Evolutionary conservation across 306 rosid genomes (phyloP).

Genomic region (Cucurbita argyrosperma): DNA sequence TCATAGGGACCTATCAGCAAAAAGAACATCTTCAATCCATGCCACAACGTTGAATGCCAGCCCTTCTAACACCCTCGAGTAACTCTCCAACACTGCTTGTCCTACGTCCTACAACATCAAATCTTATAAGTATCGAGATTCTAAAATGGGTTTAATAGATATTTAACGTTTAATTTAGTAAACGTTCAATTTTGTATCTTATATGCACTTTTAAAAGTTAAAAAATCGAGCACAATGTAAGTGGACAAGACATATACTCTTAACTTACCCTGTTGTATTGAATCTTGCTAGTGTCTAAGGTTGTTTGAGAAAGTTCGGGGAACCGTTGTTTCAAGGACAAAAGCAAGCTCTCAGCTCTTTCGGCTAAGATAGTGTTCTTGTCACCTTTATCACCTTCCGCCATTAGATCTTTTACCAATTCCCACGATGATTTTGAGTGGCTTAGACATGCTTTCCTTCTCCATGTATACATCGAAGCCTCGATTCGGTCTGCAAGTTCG

Average conservation of each 20-base stretch:
- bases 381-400: conserved; percentile 44
- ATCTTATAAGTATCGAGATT: no score
- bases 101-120: conserved; percentile 53
- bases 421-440: conserved; percentile 86
- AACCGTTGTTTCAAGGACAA: conserved; percentile 72
- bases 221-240: no score
- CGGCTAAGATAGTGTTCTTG: conserved; percentile 67
- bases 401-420: conserved; percentile 66
- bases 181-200: no score
- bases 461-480: conserved; percentile 96
- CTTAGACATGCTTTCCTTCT: conserved; percentile 74
- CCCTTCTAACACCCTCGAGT: conserved; percentile 67
- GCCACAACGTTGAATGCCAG: conserved; percentile 66
- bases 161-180: background rate
- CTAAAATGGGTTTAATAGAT: background rate
- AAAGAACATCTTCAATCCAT: conserved; percentile 61
- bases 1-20: conserved; percentile 36
- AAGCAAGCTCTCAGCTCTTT: conserved; percentile 64
- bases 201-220: background rate
- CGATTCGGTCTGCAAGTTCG: conserved; percentile 65
- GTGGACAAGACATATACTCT: background rate
- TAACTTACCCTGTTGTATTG: conserved; percentile 54
- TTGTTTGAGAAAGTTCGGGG: conserved; percentile 87
- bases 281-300: conserved; percentile 85
- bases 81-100: conserved; percentile 53